phyloP scores from a whole-genome alignment of 1,139 yeast species.

The Pichia sp. region DNA sequence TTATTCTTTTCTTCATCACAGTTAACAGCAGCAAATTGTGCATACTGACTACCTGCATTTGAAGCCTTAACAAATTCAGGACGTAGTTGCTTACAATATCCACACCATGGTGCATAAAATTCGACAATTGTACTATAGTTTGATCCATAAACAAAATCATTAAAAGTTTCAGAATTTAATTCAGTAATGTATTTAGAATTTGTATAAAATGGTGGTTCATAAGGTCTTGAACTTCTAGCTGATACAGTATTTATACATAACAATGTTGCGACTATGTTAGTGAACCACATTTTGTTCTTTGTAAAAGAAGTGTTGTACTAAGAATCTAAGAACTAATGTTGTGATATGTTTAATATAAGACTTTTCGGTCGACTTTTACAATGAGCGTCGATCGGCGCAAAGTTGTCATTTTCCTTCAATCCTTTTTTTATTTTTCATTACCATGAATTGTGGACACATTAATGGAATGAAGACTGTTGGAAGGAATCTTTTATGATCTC shows the following conservation, averaged over 20 bases:
- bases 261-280: not conserved
- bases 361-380: too few relatives aligned
- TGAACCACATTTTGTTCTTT: not conserved
- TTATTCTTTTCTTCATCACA: conserved; percentile 71
- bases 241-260: conserved; percentile 2
- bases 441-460: too few relatives aligned
- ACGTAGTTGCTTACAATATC: conserved; percentile 58
- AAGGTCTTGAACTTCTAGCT: conserved; percentile 1
- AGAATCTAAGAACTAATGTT: not conserved
- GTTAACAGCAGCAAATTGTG: conserved; percentile 77
- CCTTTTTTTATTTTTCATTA: too few relatives aligned
- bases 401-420: too few relatives aligned
- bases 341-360: not conserved
- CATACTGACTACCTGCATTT: conserved; percentile 48
- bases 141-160: conserved; percentile 55
- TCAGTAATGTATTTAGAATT: conserved; percentile 23
- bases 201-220: conserved; percentile 18
- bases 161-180: conserved; percentile 40
- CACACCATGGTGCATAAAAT: conserved; percentile 98
- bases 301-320: not conserved
- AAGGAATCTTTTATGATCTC: too few relatives aligned
- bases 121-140: conserved; percentile 81
- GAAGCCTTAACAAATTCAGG: conserved; percentile 60
- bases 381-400: too few relatives aligned
- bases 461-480: too few relatives aligned